A percentile compares a stretch with the other conserved stretches of the same genome.
These are phyloP conservation scores for Biancaea sappan DNA, from an alignment of 306 rosid genomes.

Conservation along the genomic window DNA sequence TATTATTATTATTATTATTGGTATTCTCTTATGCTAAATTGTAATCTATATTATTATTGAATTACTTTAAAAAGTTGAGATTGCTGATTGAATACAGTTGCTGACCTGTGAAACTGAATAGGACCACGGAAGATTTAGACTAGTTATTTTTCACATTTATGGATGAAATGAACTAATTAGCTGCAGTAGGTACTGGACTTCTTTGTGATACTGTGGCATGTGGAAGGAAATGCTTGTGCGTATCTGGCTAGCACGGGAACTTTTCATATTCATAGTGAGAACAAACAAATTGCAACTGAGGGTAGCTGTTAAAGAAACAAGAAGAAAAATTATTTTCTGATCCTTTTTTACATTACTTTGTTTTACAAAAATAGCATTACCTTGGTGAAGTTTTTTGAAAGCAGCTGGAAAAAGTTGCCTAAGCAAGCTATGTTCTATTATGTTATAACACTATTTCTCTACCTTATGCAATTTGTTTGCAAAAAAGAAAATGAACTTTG, in stretches of 20 bases:
- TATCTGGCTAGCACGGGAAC: not conserved
- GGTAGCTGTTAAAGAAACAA: not conserved
- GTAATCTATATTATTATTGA: too few relatives aligned
- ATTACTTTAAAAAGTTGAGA: conserved; percentile 13
- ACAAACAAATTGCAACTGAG: not conserved
- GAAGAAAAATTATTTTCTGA: not conserved
- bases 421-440: not conserved
- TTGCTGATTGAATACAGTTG: not conserved
- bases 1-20: not conserved
- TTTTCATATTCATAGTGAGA: not conserved
- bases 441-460: not conserved
- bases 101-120: not conserved
- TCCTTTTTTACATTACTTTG: not conserved
- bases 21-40: not conserved
- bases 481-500: not conserved
- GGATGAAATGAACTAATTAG: conserved; percentile 1
- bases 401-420: not conserved
- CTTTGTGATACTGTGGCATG: not conserved
- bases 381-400: not conserved
- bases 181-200: not conserved
- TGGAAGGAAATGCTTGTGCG: not conserved
- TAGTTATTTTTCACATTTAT: not conserved
- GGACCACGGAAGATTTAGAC: not conserved
- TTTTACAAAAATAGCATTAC: not conserved
- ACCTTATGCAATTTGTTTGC: not conserved